A percentile compares a stretch with the other conserved stretches of the same genome.
Evolutionary conservation across 345 rosid genomes (phyloP).

Genomic region (Rhizophora apiculata): DNA sequence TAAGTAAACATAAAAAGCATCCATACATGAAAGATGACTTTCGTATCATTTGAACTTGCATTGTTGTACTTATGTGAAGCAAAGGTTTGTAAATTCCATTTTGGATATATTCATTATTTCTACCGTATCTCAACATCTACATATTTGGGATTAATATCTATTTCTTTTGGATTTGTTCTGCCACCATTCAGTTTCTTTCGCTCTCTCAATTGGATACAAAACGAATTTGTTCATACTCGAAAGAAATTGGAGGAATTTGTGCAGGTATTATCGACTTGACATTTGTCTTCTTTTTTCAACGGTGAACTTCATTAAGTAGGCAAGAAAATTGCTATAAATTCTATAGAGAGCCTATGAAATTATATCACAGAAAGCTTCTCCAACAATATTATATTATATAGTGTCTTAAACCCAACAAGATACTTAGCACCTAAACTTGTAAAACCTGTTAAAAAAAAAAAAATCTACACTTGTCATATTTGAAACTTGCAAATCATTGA

Average conservation of each 20-base stretch:
- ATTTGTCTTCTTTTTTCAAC: too few relatives aligned
- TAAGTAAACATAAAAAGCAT: background rate
- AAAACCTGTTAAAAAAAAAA: too few relatives aligned
- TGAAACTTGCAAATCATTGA: too few relatives aligned
- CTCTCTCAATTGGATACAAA: constrained; percentile 34
- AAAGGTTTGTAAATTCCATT: background rate
- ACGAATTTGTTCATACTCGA: constrained; percentile 32
- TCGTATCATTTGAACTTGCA: background rate
- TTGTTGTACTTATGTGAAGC: background rate
- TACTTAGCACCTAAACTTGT: too few relatives aligned
- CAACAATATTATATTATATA: too few relatives aligned
- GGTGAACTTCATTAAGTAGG: too few relatives aligned
- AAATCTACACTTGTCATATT: too few relatives aligned
- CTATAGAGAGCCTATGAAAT: too few relatives aligned
- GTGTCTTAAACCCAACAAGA: too few relatives aligned
- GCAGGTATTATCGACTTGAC: constrained; percentile 25
- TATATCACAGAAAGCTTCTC: too few relatives aligned
- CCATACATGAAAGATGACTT: background rate
- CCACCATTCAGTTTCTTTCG: constrained; percentile 24
- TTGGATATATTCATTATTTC: background rate
- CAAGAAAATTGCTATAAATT: too few relatives aligned
- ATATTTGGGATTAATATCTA: background rate
- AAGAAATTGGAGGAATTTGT: constrained; percentile 34
- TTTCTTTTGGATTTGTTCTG: background rate
- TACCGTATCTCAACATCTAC: background rate